phyloP scores from a whole-genome alignment of 2,329 filamentous ascomycete species.

The Botrytis fabae region DNA sequence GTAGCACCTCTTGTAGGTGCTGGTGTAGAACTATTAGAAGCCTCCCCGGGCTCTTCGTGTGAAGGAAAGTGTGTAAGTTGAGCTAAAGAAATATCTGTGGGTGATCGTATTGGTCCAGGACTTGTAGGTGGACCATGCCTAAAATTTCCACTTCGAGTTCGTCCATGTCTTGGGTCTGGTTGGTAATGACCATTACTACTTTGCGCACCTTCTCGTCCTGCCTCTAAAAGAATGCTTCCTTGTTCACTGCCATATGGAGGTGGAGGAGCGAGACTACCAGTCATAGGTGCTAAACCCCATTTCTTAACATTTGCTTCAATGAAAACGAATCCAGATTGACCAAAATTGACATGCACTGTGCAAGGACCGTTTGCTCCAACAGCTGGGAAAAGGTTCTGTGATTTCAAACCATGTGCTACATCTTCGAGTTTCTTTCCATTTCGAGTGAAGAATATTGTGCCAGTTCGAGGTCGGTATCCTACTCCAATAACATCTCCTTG shows the following conservation, averaged over 20 bases:
- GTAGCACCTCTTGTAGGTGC: slow-evolving; percentile 27
- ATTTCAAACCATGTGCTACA: slow-evolving; percentile 86
- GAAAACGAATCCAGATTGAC: slow-evolving; percentile 96
- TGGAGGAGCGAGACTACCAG: slow-evolving; percentile 88
- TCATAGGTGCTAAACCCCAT: slow-evolving; percentile 96
- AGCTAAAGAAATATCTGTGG: slow-evolving; percentile 93
- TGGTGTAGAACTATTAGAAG: slow-evolving; percentile 42
- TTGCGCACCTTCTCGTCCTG: slow-evolving; percentile 60
- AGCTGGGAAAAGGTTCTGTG: slow-evolving; percentile 96
- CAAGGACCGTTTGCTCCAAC: slow-evolving; percentile 95
- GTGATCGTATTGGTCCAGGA: slow-evolving; percentile 84
- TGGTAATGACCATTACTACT: slow-evolving; percentile 47
- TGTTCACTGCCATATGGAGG: slow-evolving; percentile 97
- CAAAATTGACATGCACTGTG: slow-evolving; percentile 93
- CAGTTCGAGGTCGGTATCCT: slow-evolving; percentile 90
- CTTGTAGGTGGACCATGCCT: slow-evolving; percentile 73
- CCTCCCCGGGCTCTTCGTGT: slow-evolving; percentile 63
- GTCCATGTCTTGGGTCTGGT: slow-evolving; percentile 57
- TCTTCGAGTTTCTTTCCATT: slow-evolving; percentile 98
- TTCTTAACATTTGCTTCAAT: slow-evolving; percentile 99
- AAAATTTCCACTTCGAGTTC: slow-evolving; percentile 77
- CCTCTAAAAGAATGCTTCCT: slow-evolving; percentile 90
- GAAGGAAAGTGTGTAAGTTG: slow-evolving; percentile 73
- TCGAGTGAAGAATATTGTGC: slow-evolving; percentile 95
- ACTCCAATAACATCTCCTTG: slow-evolving; percentile 96